Conservation (phyloP, 208 protist genomes). For the Acanthamoeba royreba region DNA sequence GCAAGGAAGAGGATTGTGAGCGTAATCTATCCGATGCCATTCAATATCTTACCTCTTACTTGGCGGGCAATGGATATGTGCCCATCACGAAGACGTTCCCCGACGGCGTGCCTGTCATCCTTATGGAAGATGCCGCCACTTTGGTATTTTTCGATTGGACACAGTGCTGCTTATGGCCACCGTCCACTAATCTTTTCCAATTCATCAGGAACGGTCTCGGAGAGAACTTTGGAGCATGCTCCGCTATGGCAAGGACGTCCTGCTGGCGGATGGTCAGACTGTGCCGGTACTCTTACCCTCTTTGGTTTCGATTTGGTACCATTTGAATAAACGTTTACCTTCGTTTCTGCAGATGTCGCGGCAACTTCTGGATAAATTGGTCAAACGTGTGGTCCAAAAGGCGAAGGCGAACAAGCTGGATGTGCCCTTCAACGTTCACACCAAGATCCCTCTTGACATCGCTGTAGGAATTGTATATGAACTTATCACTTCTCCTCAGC, state of each 20-base stretch:
- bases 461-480: neutral
- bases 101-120: neutral
- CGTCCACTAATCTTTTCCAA: neutral
- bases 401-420: neutral
- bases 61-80: neutral
- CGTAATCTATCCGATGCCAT: neutral
- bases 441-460: slow-evolving; percentile 1
- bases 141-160: neutral
- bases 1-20: slow-evolving; percentile 24
- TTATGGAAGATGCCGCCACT: slow-evolving; percentile 38
- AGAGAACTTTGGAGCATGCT: slow-evolving; percentile 24
- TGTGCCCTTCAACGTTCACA: neutral
- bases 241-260: neutral
- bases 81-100: neutral
- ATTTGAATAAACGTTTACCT: too few species aligned
- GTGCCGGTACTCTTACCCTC: neutral
- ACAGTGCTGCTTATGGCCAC: neutral
- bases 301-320: neutral
- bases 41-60: slow-evolving; percentile 9
- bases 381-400: neutral
- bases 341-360: neutral
- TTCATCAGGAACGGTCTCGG: neutral
- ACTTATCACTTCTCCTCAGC: neutral
- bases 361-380: neutral
- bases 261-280: neutral